phyloP scores from a whole-genome alignment of 352 stramenopile genomes.

The Phytophthora hibernalis region DNA sequence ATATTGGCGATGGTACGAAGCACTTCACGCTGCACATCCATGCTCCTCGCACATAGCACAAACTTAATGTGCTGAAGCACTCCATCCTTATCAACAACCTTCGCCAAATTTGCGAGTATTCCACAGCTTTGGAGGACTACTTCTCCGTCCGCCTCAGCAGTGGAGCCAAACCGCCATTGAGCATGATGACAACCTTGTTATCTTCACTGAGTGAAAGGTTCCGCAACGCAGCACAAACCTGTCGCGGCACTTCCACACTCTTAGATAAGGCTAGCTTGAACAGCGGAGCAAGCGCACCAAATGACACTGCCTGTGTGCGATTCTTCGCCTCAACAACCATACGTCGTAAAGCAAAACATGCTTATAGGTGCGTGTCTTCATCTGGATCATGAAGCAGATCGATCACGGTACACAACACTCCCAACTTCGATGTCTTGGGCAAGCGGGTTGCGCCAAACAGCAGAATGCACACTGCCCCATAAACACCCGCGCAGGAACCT shows the following conservation, averaged over 20 bases:
- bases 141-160: constrained; percentile 90
- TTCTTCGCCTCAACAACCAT: constrained; percentile 93
- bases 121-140: constrained; percentile 91
- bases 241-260: constrained; percentile 92
- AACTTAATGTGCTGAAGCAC: constrained; percentile 97
- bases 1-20: constrained; percentile 96
- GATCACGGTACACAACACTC: constrained; percentile 87
- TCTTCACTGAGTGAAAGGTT: constrained; percentile 94
- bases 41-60: constrained; percentile 90
- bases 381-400: constrained; percentile 89
- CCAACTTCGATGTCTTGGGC: constrained; percentile 89
- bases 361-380: constrained; percentile 94
- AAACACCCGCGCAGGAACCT: constrained; percentile 22
- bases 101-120: constrained; percentile 94
- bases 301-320: constrained; percentile 92
- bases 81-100: constrained; percentile 93
- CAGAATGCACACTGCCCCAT: too few species aligned
- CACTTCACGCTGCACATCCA: constrained; percentile 95
- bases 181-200: constrained; percentile 93
- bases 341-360: constrained; percentile 91
- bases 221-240: constrained; percentile 92
- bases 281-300: constrained; percentile 90
- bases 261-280: constrained; percentile 85
- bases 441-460: too few species aligned
- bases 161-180: constrained; percentile 81